Base-by-base conservation (phyloP, 306 rosid species). In the Ochetophila trinervis region DNA sequence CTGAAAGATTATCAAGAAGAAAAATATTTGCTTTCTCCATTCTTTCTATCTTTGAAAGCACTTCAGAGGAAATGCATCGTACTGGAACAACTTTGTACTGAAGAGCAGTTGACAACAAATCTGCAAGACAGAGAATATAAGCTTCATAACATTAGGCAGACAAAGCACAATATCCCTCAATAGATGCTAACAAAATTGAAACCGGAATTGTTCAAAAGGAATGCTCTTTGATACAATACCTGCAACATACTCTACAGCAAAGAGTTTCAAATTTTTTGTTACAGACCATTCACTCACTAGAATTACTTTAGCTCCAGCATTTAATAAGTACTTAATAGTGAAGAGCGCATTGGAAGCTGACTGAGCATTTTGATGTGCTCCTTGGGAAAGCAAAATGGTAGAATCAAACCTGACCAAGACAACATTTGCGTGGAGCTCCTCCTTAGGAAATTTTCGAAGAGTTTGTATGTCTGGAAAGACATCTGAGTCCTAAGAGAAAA, bases 361-460 rank as follows among this genome's bases (percentile, higher is more conserved):
- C 35, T 18, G 82, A 74, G 59, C 67, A 50, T 60, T 75, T 51
- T 55, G 60, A 18, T 82, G 74, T 48, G 42, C 23, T 60, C 65
- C 78, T 51, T 68, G 80, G 68, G 44, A 73, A 75, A 87, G 79
- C 80, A 93, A 64, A 62, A 79, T 42, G 71, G 79, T 79, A 70
- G 97, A 84, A 76, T 93, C 97, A 76, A 89, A 89, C 72, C 97
- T 84, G 71, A 93, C 91, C 84, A 89, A 66, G 64, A 78, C 87
- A 71, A 83, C 88, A 78, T 93, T 93, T 72, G 73, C 76, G 18
- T n/a, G 73, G 50, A 93, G 96, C 80, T 86, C 89, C 79, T 70
- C 80, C 80, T 69, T 72, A 27, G 94, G 88, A 75, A 90, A 89
- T 13, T 86, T 79, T 75, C 84, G 66, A 19, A 93, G 96, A 78